Evolutionary conservation across 1,284 basidiomycete genomes (phyloP).

Genomic region (Ustilago bromivora): DNA sequence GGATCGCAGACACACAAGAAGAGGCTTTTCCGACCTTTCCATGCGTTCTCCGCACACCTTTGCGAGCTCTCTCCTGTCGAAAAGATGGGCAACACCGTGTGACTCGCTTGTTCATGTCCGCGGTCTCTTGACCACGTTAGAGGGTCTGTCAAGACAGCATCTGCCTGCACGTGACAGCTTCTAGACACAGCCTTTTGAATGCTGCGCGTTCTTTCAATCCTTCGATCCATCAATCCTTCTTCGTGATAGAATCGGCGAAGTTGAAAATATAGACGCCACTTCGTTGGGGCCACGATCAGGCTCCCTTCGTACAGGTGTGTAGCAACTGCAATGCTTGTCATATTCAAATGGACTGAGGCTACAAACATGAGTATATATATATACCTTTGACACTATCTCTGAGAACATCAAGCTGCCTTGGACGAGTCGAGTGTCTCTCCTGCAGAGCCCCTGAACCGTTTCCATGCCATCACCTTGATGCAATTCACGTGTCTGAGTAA

Average conservation of each 20-base stretch:
- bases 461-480: no score
- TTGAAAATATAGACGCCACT: no score
- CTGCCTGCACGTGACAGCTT: slow-evolving; percentile 1
- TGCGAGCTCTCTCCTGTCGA: not conserved
- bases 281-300: no score
- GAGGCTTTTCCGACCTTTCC: not conserved
- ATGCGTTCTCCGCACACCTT: not conserved
- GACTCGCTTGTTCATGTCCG: not conserved
- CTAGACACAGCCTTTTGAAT: not conserved
- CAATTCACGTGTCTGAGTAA: no score
- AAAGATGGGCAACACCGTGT: not conserved
- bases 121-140: slow-evolving; percentile 2
- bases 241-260: not conserved
- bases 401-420: no score
- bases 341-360: no score
- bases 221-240: not conserved
- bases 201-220: not conserved
- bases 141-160: not conserved
- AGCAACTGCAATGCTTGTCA: no score
- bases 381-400: no score
- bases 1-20: not conserved
- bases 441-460: no score
- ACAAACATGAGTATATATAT: no score
- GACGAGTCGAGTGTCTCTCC: no score
- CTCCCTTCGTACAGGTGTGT: no score